Evolutionary conservation across 352 stramenopile species (phyloP).

Genomic region (Globisporangium uncinulatum): DNA sequence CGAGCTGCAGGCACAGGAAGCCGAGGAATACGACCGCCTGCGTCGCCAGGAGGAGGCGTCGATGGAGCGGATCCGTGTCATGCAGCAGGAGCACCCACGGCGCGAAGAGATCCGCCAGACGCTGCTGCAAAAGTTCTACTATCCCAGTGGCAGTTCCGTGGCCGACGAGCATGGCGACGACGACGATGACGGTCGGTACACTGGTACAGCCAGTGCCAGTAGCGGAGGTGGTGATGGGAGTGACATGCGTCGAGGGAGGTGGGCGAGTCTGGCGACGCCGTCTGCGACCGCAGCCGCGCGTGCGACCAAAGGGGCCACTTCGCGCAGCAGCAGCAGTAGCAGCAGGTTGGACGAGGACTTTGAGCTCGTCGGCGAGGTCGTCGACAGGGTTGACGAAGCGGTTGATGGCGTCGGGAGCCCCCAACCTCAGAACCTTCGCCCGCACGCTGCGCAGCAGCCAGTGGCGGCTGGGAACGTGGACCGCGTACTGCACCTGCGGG

Average conservation of each 20-base stretch:
- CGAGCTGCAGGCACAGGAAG: constrained; percentile 64
- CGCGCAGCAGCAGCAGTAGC: neutral
- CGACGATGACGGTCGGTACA: neutral
- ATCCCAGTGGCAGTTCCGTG: constrained; percentile 19
- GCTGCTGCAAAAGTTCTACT: constrained; percentile 37
- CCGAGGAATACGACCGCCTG: constrained; percentile 68
- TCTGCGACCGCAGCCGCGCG: neutral
- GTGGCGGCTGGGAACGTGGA: constrained; percentile 17
- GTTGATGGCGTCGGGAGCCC: too few relatives aligned
- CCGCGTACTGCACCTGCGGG: constrained; percentile 20
- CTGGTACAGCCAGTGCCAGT: neutral
- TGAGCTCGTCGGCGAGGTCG: neutral
- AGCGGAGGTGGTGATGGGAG: neutral
- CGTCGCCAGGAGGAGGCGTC: constrained; percentile 60
- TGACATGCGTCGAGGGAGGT: neutral
- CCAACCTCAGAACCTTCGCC: neutral
- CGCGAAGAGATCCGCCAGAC: constrained; percentile 41
- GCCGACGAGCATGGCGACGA: constrained; percentile 15
- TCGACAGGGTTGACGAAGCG: constrained; percentile 6
- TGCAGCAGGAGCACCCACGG: constrained; percentile 46
- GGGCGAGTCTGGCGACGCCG: neutral
- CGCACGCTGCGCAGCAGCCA: constrained; percentile 10
- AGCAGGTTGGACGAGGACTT: neutral
- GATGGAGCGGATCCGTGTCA: constrained; percentile 55
- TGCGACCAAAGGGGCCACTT: neutral